Evolutionary conservation across 495 filamentous ascomycete genomes (phyloP).

Genomic region (Saxispiralis lemnorum): DNA sequence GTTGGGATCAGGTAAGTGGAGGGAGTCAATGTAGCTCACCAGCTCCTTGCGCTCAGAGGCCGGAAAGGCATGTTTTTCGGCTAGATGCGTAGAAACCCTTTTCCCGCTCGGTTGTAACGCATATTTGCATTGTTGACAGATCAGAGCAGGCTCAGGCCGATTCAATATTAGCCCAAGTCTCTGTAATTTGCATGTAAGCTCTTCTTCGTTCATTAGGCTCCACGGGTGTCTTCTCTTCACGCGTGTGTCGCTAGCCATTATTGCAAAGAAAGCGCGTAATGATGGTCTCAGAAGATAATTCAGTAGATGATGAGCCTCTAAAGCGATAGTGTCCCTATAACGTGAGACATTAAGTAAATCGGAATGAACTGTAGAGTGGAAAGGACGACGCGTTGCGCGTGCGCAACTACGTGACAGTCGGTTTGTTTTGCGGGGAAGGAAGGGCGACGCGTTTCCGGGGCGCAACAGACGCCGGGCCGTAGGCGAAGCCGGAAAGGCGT

Average conservation of each 20-base stretch:
- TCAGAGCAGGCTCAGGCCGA: neutral
- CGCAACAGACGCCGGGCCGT: neutral
- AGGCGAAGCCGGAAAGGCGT: neutral
- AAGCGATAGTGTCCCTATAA: too few relatives aligned
- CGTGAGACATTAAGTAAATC: too few relatives aligned
- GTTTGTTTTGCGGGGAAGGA: neutral
- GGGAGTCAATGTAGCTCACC: neutral
- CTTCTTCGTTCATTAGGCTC: neutral
- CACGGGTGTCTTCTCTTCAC: neutral
- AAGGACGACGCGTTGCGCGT: too few relatives aligned
- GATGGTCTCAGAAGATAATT: neutral
- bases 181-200: neutral
- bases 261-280: neutral
- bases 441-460: neutral
- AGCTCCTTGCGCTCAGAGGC: neutral
- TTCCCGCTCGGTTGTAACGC: neutral
- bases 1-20: neutral
- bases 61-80: neutral
- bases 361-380: too few relatives aligned
- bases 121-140: neutral
- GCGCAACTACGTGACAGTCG: neutral
- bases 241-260: neutral
- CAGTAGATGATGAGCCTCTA: too few relatives aligned
- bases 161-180: neutral
- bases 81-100: neutral